These are phyloP conservation scores for Fusarium anguioides DNA, from an alignment of 2,329 filamentous ascomycete genomes.

Conservation along the genomic window DNA sequence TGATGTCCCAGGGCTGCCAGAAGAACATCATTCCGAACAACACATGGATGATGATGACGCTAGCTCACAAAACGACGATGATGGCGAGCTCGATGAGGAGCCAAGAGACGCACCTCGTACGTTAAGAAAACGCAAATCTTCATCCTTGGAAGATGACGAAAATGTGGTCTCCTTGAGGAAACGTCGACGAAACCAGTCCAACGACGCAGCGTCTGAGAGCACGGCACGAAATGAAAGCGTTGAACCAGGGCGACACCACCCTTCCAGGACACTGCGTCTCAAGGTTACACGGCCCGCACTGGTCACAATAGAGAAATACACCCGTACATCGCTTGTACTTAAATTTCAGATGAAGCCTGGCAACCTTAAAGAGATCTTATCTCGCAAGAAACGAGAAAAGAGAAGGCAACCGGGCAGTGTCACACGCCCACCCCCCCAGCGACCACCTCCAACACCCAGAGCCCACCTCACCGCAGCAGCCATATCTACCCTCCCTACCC, in stretches of 20 bases:
- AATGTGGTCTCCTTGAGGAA: conserved; percentile 63
- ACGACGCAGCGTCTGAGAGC: conserved; percentile 55
- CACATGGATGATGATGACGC: conserved; percentile 17
- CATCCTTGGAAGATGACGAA: conserved; percentile 73
- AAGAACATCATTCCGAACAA: conserved; percentile 16
- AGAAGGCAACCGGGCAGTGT: conserved; percentile 42
- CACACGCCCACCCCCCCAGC: conserved; percentile 39
- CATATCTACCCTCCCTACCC: conserved; percentile 59
- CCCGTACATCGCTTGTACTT: conserved; percentile 50
- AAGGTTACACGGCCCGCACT: conserved; percentile 57
- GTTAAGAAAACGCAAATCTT: conserved; percentile 86
- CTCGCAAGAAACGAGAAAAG: conserved; percentile 50
- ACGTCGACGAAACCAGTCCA: conserved; percentile 61
- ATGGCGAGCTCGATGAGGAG: conserved; percentile 19
- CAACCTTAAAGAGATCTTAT: conserved; percentile 53
- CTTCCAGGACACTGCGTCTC: conserved; percentile 69
- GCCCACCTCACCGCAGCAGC: conserved; percentile 30
- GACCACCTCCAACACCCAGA: conserved; percentile 42
- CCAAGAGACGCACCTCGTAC: conserved; percentile 73
- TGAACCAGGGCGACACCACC: conserved; percentile 47
- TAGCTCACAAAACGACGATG: conserved; percentile 25
- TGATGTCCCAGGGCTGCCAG: conserved; percentile 30
- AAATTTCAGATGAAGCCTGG: conserved; percentile 53
- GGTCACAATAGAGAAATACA: conserved; percentile 55
- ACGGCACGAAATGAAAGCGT: conserved; percentile 47